Percentiles rank a stretch among this genome's conserved stretches.
These are phyloP conservation scores for Nyctanthes arbortristis DNA, from an alignment of 257 asterid genomes.

Conservation along the genomic window DNA sequence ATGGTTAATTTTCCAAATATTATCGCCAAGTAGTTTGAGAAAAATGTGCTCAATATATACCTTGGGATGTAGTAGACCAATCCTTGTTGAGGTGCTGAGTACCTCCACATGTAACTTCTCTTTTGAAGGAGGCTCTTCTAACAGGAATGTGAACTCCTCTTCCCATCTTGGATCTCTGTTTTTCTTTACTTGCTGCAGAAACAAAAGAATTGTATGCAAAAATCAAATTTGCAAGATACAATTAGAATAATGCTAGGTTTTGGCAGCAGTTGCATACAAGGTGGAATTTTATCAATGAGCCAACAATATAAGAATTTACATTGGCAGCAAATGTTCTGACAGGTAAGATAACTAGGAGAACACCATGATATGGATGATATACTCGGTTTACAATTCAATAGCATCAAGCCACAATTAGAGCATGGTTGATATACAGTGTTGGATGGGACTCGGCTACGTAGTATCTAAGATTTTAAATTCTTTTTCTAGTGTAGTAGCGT, in stretches of 20 bases:
- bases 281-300: neutral
- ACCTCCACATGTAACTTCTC: constrained; percentile 85
- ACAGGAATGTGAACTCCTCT: constrained; percentile 73
- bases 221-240: neutral
- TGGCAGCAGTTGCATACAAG: neutral
- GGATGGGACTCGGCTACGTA: too few relatives aligned
- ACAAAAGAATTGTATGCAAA: neutral
- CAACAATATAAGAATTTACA: neutral
- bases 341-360: neutral
- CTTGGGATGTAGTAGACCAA: constrained; percentile 96
- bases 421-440: too few relatives aligned
- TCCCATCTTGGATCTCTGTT: constrained; percentile 99
- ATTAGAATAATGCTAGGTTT: neutral
- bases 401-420: too few relatives aligned
- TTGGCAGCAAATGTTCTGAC: neutral
- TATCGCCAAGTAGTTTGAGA: constrained; percentile 7
- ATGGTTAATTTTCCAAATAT: neutral
- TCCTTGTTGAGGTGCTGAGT: constrained; percentile 76
- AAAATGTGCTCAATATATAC: constrained; percentile 37
- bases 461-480: too few relatives aligned
- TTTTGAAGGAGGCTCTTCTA: constrained; percentile 85
- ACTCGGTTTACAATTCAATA: neutral
- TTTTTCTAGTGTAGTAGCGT: too few relatives aligned
- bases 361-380: neutral
- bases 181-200: constrained; percentile 84